Evolutionary conservation across 2,329 filamentous ascomycete genomes (phyloP).

Genomic region (Fusarium irregulare): DNA sequence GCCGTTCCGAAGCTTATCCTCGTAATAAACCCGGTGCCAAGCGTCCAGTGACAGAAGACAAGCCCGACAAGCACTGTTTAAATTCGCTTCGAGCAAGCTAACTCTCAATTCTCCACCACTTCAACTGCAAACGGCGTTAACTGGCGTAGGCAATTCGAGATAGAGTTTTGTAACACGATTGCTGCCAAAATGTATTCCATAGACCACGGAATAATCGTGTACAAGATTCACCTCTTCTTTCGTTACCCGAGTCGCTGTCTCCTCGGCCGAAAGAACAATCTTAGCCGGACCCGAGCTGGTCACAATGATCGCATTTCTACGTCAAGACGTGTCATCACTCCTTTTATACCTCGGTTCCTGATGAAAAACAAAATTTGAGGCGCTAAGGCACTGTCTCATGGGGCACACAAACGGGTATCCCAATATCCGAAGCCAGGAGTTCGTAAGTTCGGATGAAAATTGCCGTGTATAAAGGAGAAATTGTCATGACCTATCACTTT

Average conservation of each 20-base stretch:
- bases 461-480: neutral
- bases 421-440: neutral
- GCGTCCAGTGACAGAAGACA: neutral
- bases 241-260: too few species aligned
- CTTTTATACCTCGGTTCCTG: neutral
- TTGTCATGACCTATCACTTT: neutral
- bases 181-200: too few species aligned
- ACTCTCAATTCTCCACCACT: neutral
- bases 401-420: neutral
- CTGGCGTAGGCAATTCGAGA: neutral
- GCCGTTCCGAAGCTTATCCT: neutral
- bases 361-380: neutral
- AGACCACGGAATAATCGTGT: too few species aligned
- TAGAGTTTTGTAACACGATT: too few species aligned
- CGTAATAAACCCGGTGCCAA: neutral
- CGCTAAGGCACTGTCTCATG: neutral
- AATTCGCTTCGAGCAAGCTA: neutral
- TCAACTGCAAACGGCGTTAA: neutral
- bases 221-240: too few species aligned
- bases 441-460: neutral
- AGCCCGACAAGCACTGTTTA: neutral
- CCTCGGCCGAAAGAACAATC: neutral
- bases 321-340: neutral
- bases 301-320: conserved; percentile 1
- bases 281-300: neutral